These are phyloP conservation scores for Salix brachista DNA, from an alignment of 345 rosid species.

Conservation along the genomic window DNA sequence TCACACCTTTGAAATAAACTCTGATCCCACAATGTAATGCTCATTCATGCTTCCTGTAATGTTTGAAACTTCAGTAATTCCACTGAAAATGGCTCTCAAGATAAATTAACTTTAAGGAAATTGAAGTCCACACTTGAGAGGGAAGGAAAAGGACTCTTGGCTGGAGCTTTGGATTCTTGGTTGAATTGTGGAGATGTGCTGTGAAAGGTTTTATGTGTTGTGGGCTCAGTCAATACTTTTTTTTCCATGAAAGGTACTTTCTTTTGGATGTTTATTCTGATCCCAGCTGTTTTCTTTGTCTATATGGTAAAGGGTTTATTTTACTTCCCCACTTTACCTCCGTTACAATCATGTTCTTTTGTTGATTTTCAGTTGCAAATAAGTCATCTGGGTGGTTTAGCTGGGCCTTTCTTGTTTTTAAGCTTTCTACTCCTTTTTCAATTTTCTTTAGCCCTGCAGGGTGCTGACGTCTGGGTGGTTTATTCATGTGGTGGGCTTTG, in stretches of 20 bases:
- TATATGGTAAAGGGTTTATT: slow-evolving; percentile 21
- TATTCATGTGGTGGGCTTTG: slow-evolving; percentile 1
- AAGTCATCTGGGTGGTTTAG: slow-evolving; percentile 25
- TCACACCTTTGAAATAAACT: background rate
- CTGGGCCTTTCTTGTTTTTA: background rate
- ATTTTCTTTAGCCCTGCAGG: background rate
- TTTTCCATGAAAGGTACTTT: slow-evolving; percentile 42
- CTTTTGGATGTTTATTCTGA: slow-evolving; percentile 22
- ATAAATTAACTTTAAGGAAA: background rate
- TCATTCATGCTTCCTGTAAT: background rate
- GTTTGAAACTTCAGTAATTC: background rate
- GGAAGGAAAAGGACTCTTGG: background rate
- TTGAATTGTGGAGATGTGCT: slow-evolving; percentile 34
- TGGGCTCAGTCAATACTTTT: slow-evolving; percentile 57
- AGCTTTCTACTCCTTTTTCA: slow-evolving; percentile 6
- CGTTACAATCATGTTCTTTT: slow-evolving; percentile 18
- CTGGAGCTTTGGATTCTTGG: slow-evolving; percentile 40
- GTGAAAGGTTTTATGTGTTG: slow-evolving; percentile 38
- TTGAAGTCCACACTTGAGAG: background rate
- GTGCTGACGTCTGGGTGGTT: background rate
- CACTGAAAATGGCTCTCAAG: background rate
- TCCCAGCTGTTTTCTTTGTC: slow-evolving; percentile 24
- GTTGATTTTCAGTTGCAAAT: slow-evolving; percentile 10
- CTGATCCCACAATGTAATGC: slow-evolving; percentile 19
- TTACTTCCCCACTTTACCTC: slow-evolving; percentile 26